Evolutionary conservation across 257 asterid species (phyloP), one percentile per base, ranked within the genome.

Genomic region (Fraxinus pennsylvanica): DNA sequence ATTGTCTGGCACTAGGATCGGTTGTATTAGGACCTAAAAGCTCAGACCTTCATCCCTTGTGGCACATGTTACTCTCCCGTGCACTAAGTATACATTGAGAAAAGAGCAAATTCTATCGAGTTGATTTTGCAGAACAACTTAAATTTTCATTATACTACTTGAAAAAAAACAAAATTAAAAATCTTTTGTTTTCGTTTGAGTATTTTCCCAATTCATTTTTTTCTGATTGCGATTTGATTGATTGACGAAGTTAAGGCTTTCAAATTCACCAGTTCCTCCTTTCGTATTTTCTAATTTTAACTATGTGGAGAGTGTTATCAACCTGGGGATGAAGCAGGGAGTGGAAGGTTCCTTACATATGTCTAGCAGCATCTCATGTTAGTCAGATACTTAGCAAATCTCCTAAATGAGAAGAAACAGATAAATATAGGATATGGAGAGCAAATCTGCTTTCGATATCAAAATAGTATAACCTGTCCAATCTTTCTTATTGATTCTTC

Each of bases 401-500:
- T 4, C 21, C 59, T 47, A 47, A 47, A 14, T 47, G 59, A 47
- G 21, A 47, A 15, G 59, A 15, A 47, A 47, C 21, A 4, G 59
- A 47, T 4, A 6, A 21, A 59, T 43, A 59, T 57, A 1, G 21
- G 9, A 57, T 59, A 59, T 22, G 29, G 29, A 9, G 59, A 52
- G 39, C 15, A 27, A 63, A 36, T 74, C 65, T n/a, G 71, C 43
- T 29, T 50, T 72, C 17, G 38, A 74, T 33, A 45, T 39, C 32
- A 70, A 36, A 70, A 75, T 43, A 45, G 43, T 52, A 57, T 74
- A 66, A 41, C 68, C 59, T 73, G 59, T 70, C 22, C 13, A 35
- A 70, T 54, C 29, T 19, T 69, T 9, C 50, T 72, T n/a, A 19
- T 2, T 59, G 15, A 29, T n/a, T 68, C 69, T 22, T 50, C 15